Percentiles rank a stretch among this genome's conserved stretches.
These are phyloP conservation scores for Hymenoscyphus scutula DNA, from an alignment of 2,329 filamentous ascomycete species.

Conservation along the genomic window DNA sequence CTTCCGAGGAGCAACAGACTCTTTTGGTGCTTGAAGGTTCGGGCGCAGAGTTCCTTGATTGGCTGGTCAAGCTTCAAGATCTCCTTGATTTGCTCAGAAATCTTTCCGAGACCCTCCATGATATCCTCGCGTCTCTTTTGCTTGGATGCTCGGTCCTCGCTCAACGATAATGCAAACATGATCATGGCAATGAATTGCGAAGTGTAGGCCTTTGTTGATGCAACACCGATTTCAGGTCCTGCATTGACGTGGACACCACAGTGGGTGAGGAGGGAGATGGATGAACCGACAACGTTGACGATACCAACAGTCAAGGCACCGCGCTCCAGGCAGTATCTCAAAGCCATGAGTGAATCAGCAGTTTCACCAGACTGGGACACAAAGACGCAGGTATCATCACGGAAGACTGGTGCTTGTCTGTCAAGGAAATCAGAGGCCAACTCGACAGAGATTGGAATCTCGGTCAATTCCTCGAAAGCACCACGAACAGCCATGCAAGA, in stretches of 20 bases:
- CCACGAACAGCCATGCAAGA: slow-evolving; percentile 99
- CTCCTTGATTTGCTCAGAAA: slow-evolving; percentile 88
- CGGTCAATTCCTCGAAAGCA: slow-evolving; percentile 94
- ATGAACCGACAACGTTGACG: slow-evolving; percentile 97
- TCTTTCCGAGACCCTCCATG: slow-evolving; percentile 84
- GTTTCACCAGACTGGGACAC: slow-evolving; percentile 99
- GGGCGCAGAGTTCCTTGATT: slow-evolving; percentile 91
- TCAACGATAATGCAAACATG: slow-evolving; percentile 96
- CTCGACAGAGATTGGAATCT: slow-evolving; percentile 97
- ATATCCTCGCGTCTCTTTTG: slow-evolving; percentile 88
- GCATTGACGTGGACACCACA: slow-evolving; percentile 99
- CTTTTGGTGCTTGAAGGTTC: slow-evolving; percentile 96
- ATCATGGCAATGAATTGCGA: slow-evolving; percentile 99
- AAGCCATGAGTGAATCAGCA: slow-evolving; percentile 93
- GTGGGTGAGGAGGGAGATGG: slow-evolving; percentile 97
- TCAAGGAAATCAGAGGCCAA: slow-evolving; percentile 98
- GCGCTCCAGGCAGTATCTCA: slow-evolving; percentile 96
- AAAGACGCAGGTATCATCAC: slow-evolving; percentile 98
- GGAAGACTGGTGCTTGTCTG: slow-evolving; percentile 94
- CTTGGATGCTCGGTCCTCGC: slow-evolving; percentile 96
- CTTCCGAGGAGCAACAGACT: slow-evolving; percentile 88
- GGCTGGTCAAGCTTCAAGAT: slow-evolving; percentile 87
- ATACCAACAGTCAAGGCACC: slow-evolving; percentile 96
- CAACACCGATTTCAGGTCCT: slow-evolving; percentile 96
- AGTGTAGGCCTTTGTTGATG: slow-evolving; percentile 98